Evolutionary conservation across 345 rosid genomes (phyloP), one percentile per base, ranked within the genome.

Genomic region (Lepidium aucheri): DNA sequence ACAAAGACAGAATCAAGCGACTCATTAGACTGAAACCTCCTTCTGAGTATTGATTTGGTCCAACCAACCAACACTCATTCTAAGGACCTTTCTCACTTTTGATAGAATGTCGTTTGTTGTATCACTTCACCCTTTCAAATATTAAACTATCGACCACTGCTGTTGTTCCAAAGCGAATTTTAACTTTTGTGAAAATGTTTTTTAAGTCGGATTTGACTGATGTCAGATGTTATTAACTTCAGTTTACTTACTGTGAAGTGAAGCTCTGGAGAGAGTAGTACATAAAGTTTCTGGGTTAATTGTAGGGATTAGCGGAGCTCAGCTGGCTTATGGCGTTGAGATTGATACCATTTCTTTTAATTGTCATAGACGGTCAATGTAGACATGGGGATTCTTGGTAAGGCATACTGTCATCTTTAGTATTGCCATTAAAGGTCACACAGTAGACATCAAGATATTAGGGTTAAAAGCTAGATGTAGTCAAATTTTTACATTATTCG

Each of bases 21-120:
- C 76, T 88, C 42, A 63, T 82, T 35, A 84, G 96, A 65, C 67
- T 88, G 74, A 94, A 91, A 69, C 96, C 99, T 79, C 99, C 97
- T 0, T 82, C 86, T 0, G 99, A 88, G 65, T 70, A 82, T 70
- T 94, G 80, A 86, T 67, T 39, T 43, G 5, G 18, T 39, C 49
- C 47, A 35, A 36, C 51, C 64, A 70, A 28, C 47, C 20, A 45
- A 36, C 50, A 33, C 26, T 49, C 51, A 13, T 16, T 47, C 6
- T 16, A 7, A n/a, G 35, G 6, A 52, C 28, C 7, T 43, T 51
- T 36, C 20, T 51, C 18, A 11, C 45, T 53, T 9, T 36, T 12
- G 12, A 3, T 2, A 4, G 43, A 45, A 16, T 70, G 43, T 46
- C 7, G 12, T 30, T 55, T 71, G 58, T 54, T 46, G 44, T 10